A percentile compares a stretch with the other conserved stretches of the same genome.
Conservation (phyloP, 2,329 filamentous ascomycete species). For the Pseudogymnoascus sp. region DNA sequence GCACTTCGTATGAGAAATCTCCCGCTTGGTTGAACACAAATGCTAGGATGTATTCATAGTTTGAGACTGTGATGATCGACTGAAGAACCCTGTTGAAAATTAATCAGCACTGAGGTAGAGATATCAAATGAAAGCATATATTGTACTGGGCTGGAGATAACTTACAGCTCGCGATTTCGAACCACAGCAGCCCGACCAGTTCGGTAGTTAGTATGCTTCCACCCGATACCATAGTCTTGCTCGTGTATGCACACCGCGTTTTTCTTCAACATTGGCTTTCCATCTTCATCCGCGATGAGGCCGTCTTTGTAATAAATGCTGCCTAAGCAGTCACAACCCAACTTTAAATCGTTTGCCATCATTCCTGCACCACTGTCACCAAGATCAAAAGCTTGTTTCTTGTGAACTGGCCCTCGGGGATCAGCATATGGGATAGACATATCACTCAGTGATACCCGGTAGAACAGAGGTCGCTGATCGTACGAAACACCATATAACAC, state of each 20-base stretch:
- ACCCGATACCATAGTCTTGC: constrained; percentile 57
- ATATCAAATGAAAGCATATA: too few relatives aligned
- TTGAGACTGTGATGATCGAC: constrained; percentile 61
- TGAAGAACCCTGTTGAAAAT: constrained; percentile 42
- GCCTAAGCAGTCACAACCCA: constrained; percentile 59
- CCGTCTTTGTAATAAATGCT: constrained; percentile 55
- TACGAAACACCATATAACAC: constrained; percentile 55
- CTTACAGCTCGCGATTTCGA: constrained; percentile 49
- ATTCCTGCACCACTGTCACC: constrained; percentile 54
- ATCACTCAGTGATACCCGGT: constrained; percentile 52
- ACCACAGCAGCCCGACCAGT: constrained; percentile 54
- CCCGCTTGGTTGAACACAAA: constrained; percentile 66
- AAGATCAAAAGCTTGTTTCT: constrained; percentile 59
- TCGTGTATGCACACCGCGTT: constrained; percentile 64
- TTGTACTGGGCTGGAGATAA: too few relatives aligned
- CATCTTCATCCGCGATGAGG: constrained; percentile 48
- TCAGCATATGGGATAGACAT: constrained; percentile 49
- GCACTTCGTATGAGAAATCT: constrained; percentile 57
- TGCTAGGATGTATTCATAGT: constrained; percentile 66
- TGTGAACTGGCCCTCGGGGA: constrained; percentile 53
- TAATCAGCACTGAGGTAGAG: too few relatives aligned
- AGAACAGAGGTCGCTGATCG: constrained; percentile 52
- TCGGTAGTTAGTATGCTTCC: constrained; percentile 63
- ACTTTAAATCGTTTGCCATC: constrained; percentile 55
- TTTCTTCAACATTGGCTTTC: constrained; percentile 48